Base-by-base conservation (phyloP, 108 stramenopile species). In the Mediolabrus comicus region DNA sequence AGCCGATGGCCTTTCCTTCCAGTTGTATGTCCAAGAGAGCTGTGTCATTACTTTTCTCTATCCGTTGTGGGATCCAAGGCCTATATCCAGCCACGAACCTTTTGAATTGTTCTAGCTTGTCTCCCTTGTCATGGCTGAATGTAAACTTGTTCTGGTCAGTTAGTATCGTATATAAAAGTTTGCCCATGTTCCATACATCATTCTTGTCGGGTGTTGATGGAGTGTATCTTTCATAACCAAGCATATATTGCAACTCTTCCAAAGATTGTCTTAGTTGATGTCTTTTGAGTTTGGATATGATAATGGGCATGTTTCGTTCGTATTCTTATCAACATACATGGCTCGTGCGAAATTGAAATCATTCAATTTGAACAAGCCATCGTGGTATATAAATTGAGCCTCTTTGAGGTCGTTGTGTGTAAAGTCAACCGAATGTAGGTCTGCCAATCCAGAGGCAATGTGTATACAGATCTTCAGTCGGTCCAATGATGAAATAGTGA, bases 391-490 rank as follows among this genome's bases (percentile, higher is more conserved):
- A 54, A 64, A 84, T 65, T 84, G 83, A 36, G 81, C 80, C 29
- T 80, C 72, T 49, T 71, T 68, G 28, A 79, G 39, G 53, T 84
- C 84, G 46, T 82, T 82, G 64, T 84, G 84, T 43, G 74, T 69
- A 36, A 79, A 38, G 62, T 80, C 82, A 56, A 83, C 76, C 12
- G 76, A 38, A 70, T 84, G 84, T 67, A 82, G 62, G 59, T 84
- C 84, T 4, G 81, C 83, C 30, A 82, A 77, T 36, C 75, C 72
- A 14, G 80, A 79, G 16, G 84, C 77, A 56, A 84, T 63, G 33
- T 84, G 84, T 41, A 69, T 69, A 5, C 41, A 35, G 3, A 69
- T 24, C 46, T 57, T 69, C 27, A 69, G 43, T 29, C 41, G 33
- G 30, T 69, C 68, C 26, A 69, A 14, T 17, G 58, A 29, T 17